phyloP scores from a whole-genome alignment of 305 asterid genomes.

The Fraxinus baroniana region DNA sequence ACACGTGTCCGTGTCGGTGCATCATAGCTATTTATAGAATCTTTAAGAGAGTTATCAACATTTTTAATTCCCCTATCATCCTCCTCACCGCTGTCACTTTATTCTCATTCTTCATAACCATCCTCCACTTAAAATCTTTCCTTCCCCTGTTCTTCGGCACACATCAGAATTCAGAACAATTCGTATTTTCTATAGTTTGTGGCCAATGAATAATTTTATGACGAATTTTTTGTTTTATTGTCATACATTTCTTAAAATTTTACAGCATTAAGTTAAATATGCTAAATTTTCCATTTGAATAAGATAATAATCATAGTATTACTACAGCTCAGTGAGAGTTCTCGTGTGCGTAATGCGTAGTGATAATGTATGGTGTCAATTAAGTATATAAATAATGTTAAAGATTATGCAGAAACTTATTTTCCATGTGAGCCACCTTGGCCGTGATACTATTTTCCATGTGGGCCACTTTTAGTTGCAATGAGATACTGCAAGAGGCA shows the following conservation, averaged over 20 bases:
- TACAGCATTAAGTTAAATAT: background rate
- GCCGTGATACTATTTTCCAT: background rate
- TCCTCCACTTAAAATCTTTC: background rate
- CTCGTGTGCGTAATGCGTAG: background rate
- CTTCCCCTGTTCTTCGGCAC: background rate
- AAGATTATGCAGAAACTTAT: background rate
- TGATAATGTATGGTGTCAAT: background rate
- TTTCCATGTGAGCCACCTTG: background rate
- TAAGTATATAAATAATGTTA: background rate
- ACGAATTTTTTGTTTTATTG: background rate
- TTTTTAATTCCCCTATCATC: background rate
- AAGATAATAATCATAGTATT: background rate
- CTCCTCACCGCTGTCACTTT: background rate
- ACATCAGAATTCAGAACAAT: background rate
- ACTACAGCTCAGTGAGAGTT: background rate
- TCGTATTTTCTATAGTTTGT: background rate
- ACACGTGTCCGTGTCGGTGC: too few species aligned
- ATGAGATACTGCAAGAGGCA: background rate
- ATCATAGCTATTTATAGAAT: background rate
- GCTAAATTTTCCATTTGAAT: background rate
- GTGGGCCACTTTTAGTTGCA: background rate
- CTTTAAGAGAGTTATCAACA: background rate
- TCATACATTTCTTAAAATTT: background rate
- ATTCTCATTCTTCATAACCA: background rate
- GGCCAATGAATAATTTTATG: background rate